Conservation (phyloP, 1,139 yeast species). For the Diutina mesorugosa region DNA sequence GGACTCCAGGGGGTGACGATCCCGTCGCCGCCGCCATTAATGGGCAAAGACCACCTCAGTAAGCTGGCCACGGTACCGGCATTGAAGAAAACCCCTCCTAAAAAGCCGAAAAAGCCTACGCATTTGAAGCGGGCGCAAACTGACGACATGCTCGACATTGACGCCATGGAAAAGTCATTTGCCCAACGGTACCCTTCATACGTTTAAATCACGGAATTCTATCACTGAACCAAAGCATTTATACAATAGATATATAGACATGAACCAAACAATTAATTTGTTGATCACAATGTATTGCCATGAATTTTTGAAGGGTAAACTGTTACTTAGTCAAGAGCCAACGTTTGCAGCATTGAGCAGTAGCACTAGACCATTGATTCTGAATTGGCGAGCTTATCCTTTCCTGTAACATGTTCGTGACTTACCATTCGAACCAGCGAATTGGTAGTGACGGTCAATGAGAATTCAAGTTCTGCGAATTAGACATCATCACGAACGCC, state of each 20-base stretch:
- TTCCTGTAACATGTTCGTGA: too few species aligned
- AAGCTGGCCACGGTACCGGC: slow-evolving; percentile 3
- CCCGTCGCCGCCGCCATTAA: neutral
- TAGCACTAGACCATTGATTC: too few species aligned
- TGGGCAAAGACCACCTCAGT: neutral
- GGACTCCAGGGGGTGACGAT: neutral
- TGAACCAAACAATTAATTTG: too few species aligned
- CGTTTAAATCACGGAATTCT: slow-evolving; percentile 9
- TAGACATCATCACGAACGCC: neutral
- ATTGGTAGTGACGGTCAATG: too few species aligned
- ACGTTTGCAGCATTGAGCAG: too few species aligned
- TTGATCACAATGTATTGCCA: too few species aligned
- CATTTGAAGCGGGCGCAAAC: slow-evolving; percentile 28
- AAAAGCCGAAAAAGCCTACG: slow-evolving; percentile 48
- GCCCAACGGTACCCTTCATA: slow-evolving; percentile 44
- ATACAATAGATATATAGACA: neutral
- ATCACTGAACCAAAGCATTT: neutral
- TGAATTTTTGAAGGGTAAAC: too few species aligned
- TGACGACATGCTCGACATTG: slow-evolving; percentile 34
- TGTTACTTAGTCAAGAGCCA: too few species aligned
- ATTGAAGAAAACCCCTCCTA: slow-evolving; percentile 35
- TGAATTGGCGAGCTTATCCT: too few species aligned
- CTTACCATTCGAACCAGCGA: neutral
- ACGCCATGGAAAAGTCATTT: slow-evolving; percentile 41
- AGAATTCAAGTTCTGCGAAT: too few species aligned